These are phyloP conservation scores for Incumbomyces delicatus DNA, from an alignment of 2,329 filamentous ascomycete genomes.

Conservation along the genomic window DNA sequence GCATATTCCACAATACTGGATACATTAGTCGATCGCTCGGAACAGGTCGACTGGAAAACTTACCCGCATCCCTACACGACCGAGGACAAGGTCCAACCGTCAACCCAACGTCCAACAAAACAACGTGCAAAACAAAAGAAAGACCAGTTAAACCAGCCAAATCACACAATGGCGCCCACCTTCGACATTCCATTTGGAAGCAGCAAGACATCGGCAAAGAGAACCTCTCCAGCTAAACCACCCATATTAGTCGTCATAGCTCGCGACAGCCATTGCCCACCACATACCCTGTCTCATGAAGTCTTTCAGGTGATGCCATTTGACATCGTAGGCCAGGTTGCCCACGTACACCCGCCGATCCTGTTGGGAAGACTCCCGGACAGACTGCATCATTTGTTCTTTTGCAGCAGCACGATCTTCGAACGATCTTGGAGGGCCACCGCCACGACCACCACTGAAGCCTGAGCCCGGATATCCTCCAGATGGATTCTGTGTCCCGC, in stretches of 20 bases:
- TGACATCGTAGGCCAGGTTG: slow-evolving; percentile 98
- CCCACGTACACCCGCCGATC: slow-evolving; percentile 99
- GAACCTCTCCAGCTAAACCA: slow-evolving; percentile 82
- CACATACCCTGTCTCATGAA: slow-evolving; percentile 93
- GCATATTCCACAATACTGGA: slow-evolving; percentile 99
- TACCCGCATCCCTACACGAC: slow-evolving; percentile 99
- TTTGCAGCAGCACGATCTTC: slow-evolving; percentile 77
- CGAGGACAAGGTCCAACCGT: slow-evolving; percentile 90
- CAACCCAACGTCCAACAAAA: slow-evolving; percentile 94
- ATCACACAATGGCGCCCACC: slow-evolving; percentile 92
- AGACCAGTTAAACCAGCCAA: slow-evolving; percentile 70
- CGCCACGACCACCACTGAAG: slow-evolving; percentile 46
- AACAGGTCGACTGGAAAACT: slow-evolving; percentile 35
- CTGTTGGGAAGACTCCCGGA: slow-evolving; percentile 91
- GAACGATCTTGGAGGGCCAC: slow-evolving; percentile 58
- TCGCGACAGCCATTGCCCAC: slow-evolving; percentile 23
- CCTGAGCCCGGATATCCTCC: slow-evolving; percentile 59
- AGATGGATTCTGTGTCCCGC: slow-evolving; percentile 52
- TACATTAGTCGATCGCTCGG: slow-evolving; percentile 5
- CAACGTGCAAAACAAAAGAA: slow-evolving; percentile 36
- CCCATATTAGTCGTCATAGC: slow-evolving; percentile 25
- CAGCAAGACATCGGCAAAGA: slow-evolving; percentile 98
- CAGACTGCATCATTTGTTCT: slow-evolving; percentile 91
- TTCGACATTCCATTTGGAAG: slow-evolving; percentile 99
- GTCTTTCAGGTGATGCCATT: slow-evolving; percentile 99